A percentile compares a stretch with the other conserved stretches of the same genome.
Evolutionary conservation across 202 grass and related monocot species (phyloP).

Genomic region (Eragrostis tef): DNA sequence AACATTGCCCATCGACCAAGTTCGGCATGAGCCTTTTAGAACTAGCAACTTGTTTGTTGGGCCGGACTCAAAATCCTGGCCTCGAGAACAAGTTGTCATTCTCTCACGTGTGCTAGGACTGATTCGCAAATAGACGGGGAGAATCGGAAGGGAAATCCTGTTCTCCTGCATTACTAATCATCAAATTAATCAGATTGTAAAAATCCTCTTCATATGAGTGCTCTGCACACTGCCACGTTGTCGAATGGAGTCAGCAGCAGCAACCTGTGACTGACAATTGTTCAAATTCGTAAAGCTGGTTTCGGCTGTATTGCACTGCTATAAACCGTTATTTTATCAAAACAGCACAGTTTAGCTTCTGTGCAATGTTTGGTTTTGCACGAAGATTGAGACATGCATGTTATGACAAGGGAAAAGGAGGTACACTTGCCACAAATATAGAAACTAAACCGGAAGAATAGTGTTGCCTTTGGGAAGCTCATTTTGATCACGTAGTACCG

Average conservation of each 20-base stretch:
- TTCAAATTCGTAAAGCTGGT: neutral
- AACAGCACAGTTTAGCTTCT: neutral
- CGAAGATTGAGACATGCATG: constrained; percentile 36
- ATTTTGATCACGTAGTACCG: constrained; percentile 5
- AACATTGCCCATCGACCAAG: constrained; percentile 45
- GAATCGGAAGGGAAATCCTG: constrained; percentile 53
- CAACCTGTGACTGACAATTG: neutral
- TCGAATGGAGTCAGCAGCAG: neutral
- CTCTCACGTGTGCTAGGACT: constrained; percentile 47
- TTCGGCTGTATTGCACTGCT: neutral
- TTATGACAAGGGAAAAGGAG: neutral
- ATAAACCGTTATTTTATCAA: neutral
- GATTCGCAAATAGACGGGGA: constrained; percentile 55
- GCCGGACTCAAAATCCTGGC: constrained; percentile 61
- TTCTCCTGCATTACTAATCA: constrained; percentile 37
- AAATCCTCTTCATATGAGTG: neutral
- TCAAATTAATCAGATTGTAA: neutral
- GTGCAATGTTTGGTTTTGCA: neutral
- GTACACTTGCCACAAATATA: neutral
- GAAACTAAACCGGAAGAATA: neutral
- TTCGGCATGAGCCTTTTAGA: constrained; percentile 2
- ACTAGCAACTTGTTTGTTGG: constrained; percentile 47
- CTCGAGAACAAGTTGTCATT: constrained; percentile 58
- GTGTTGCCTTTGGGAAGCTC: constrained; percentile 36
- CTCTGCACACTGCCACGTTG: neutral